Conservation (phyloP, 2,329 filamentous ascomycete genomes). For the Dactylella cylindrospora region DNA sequence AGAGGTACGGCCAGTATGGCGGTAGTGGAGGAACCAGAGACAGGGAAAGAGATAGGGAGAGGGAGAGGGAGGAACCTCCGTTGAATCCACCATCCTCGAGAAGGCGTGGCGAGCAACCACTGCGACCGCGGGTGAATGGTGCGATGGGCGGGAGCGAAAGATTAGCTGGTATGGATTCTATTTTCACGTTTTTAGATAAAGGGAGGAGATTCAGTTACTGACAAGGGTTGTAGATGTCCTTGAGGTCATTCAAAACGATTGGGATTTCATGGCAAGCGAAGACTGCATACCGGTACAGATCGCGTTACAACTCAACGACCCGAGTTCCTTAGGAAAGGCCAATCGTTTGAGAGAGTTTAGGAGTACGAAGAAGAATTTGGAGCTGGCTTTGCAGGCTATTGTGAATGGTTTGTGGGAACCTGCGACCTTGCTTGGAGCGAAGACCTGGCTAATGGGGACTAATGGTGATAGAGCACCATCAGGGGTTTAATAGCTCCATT, state of each 20-base stretch:
- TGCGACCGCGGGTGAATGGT: slow-evolving; percentile 29
- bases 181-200: not conserved
- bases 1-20: too few species aligned
- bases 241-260: slow-evolving; percentile 80
- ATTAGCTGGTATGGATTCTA: slow-evolving; percentile 30
- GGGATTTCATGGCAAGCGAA: slow-evolving; percentile 85
- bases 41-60: slow-evolving; percentile 1
- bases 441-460: slow-evolving; percentile 34
- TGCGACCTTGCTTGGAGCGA: slow-evolving; percentile 5
- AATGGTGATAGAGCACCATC: slow-evolving; percentile 74
- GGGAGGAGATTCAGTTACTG: not conserved
- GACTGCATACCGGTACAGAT: slow-evolving; percentile 92
- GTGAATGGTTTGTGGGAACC: slow-evolving; percentile 66
- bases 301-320: slow-evolving; percentile 90
- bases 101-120: slow-evolving; percentile 21
- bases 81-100: slow-evolving; percentile 27
- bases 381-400: slow-evolving; percentile 87
- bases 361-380: slow-evolving; percentile 80
- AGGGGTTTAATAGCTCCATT: slow-evolving; percentile 98
- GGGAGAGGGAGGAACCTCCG: slow-evolving; percentile 11
- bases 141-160: slow-evolving; percentile 24
- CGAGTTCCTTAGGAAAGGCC: slow-evolving; percentile 86
- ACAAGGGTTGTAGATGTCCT: slow-evolving; percentile 60
- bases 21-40: too few species aligned
- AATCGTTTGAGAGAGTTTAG: slow-evolving; percentile 84